Conservation (phyloP, 306 rosid genomes). For the Gastrolobium bilobum region DNA sequence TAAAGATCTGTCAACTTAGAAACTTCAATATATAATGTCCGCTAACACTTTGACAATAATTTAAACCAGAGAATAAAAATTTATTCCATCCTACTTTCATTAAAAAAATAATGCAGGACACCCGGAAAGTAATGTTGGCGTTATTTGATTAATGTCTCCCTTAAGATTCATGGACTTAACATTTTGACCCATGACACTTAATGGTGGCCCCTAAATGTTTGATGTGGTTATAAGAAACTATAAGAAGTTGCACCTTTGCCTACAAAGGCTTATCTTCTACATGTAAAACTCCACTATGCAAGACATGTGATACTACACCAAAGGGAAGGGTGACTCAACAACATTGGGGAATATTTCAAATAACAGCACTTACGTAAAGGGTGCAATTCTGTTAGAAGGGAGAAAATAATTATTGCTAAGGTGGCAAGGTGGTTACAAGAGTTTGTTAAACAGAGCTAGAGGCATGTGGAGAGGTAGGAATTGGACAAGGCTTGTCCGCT, state of each 20-base stretch:
- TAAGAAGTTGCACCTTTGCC: not conserved
- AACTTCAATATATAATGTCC: constrained; percentile 9
- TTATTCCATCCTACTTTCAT: constrained; percentile 8
- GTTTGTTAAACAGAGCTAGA: too few species aligned
- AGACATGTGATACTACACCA: not conserved
- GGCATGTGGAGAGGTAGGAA: too few species aligned
- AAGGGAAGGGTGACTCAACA: too few species aligned
- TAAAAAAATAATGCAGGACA: not conserved
- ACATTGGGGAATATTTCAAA: too few species aligned
- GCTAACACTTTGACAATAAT: constrained; percentile 31
- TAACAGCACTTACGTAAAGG: too few species aligned
- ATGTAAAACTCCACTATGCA: not conserved
- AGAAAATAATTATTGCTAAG: too few species aligned
- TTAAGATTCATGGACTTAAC: constrained; percentile 14
- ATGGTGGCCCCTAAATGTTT: not conserved
- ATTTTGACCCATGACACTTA: constrained; percentile 12
- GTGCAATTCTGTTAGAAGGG: too few species aligned
- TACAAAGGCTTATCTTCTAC: constrained; percentile 21
- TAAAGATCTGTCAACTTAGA: constrained; percentile 25
- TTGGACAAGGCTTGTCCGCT: too few species aligned
- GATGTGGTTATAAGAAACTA: constrained; percentile 15
- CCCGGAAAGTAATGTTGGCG: constrained; percentile 14
- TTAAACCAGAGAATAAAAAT: constrained; percentile 5
- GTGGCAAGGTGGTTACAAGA: too few species aligned
- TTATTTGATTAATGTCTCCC: constrained; percentile 28